Base-by-base conservation (phyloP, 805 yeast genomes). In the Spathaspora passalidarum region DNA sequence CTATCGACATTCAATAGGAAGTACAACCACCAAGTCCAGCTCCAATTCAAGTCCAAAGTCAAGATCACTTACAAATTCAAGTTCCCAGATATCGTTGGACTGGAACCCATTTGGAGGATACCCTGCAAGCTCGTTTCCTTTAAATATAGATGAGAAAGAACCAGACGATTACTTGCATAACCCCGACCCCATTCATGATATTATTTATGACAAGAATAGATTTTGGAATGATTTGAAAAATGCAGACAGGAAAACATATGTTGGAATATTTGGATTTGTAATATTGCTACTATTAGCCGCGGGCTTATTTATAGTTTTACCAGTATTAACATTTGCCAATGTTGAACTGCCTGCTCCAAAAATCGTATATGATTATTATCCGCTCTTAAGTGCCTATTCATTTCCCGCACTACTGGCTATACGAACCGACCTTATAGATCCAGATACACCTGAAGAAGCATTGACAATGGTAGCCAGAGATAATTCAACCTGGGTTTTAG, bases 21-120 rank as follows among this genome's bases (percentile, higher is more conserved):
- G 34, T 29, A 13, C 10, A n/a, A n/a, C 34, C 3, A 29, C 34
- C 4, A 29, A 29, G 14, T 29, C 34, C 3, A 29, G 34, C 14
- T 29, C 34, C 3, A 13, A 25, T 25, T 25, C 34, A 29, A 29
- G 34, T 29, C 16, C 34, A 13, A 29, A 29, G n/a, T 4, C 13
- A 13, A 13, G n/a, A 29, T 29, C 34, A 13, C 13, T 29, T 29
- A n/a, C 34, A 11, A 29, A 6, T 29, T n/a, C 34, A 29, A 3
- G 7, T 13, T 10, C 34, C 13, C 6, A 13, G 3, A n/a, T 29
- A 29, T 29, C 34, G 14, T 13, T 29, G 5, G 34, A 29, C 41
- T 98, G 98, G 2, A 80, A 86, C 41, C 99, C 98, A 2, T 92
- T 92, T 69, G 99, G 98, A 43, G 98, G 98, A n/a, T 92, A 88